Base-by-base conservation (phyloP, 805 yeast genomes). In the Sporopachydermia quercuum region DNA sequence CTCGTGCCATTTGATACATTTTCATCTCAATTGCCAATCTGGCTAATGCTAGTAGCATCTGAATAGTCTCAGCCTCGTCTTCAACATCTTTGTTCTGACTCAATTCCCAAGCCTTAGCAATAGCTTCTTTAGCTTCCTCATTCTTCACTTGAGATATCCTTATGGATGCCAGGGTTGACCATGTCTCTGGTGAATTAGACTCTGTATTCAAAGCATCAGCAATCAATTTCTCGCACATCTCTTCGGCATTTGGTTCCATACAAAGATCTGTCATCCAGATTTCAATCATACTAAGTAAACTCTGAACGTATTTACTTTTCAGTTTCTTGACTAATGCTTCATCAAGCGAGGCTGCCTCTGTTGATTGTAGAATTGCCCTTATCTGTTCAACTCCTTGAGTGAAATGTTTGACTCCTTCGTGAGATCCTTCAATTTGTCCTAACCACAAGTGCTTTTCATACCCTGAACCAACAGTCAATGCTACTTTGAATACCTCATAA, bases 201-300 rank as follows among this genome's bases (percentile, higher is more conserved):
- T 63, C 63, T 23, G 82, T 57, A 39, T 70, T 59, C 51, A 84
- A 58, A 1, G 93, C 75, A 47, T 70, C 71, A 6, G 70, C 58
- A 40, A 87, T 78, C 47, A 83, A 65, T 41, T 66, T 66, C 49
- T 86, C 81, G 60, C 97, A 91, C 55, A 74, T 69, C 5, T 56
- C 16, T 58, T 91, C 97, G 2, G 97, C 97, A 47, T 78, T 76
- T 2, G 75, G 75, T 51, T 84, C 94, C 95, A 87, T 85, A 63
- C 97, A 87, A 46, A 87, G 63, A 62, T 89, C 96, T 1, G 97
- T 89, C 96, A 86, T 84, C 95, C 95, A 87, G 42, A 84, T 80
- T 58, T 89, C 98, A 51, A 91, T 81, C 62, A 79, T 70, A 4
- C 95, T 78, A 48, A 89, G 76, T 18, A 84, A 62, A 0, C 89